Evolutionary conservation across 73 alveolate genomes (phyloP).

Genomic region (Blepharisma stoltei): DNA sequence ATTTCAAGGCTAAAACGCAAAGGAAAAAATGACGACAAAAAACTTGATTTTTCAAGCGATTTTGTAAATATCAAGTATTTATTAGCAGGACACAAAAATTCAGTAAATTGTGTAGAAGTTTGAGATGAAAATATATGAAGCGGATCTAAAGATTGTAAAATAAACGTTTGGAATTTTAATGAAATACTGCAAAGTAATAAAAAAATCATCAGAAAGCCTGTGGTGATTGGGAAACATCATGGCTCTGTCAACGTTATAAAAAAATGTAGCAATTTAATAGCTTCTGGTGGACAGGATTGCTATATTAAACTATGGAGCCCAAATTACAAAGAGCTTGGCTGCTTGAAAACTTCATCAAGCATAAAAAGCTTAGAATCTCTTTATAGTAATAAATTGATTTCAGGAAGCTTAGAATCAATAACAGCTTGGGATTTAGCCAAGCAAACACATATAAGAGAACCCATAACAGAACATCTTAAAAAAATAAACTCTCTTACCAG

Average conservation of each 20-base stretch:
- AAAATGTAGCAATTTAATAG: background rate
- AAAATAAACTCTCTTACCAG: background rate
- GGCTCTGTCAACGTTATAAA: background rate
- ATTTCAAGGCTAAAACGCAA: background rate
- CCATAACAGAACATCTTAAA: background rate
- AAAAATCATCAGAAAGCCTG: too few relatives aligned
- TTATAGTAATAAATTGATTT: background rate
- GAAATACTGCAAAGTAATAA: too few relatives aligned
- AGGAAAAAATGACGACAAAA: background rate
- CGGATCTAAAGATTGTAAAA: background rate
- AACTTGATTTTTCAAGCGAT: background rate
- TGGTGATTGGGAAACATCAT: background rate
- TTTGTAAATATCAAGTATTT: background rate
- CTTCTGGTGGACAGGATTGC: background rate
- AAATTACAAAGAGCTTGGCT: background rate
- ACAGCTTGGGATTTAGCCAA: background rate
- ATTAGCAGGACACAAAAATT: background rate
- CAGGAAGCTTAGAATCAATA: background rate
- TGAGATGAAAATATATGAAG: background rate
- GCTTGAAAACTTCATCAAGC: background rate
- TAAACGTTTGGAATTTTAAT: too few relatives aligned
- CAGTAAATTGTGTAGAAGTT: background rate
- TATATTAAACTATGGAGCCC: background rate
- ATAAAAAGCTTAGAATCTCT: background rate
- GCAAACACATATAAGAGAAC: background rate